Evolutionary conservation across 1,139 yeast genomes (phyloP).

Genomic region (Pichia sp.): DNA sequence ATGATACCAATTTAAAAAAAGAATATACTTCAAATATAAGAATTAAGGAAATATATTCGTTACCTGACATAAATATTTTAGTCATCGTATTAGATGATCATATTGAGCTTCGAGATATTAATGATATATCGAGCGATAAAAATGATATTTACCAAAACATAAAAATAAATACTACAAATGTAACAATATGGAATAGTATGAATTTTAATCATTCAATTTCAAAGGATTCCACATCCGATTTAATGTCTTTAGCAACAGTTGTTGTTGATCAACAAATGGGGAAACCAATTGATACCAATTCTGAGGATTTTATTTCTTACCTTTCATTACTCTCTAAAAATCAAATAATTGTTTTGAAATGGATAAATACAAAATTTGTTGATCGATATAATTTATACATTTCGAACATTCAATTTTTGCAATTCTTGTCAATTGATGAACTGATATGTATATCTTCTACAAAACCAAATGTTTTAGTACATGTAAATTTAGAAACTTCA

Average conservation of each 20-base stretch:
- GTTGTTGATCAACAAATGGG: slow-evolving; percentile 12
- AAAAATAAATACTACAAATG: neutral
- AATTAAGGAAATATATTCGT: neutral
- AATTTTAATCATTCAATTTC: slow-evolving; percentile 1
- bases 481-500: slow-evolving; percentile 9
- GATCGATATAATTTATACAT: slow-evolving; percentile 16
- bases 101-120: slow-evolving; percentile 9
- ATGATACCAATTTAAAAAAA: neutral
- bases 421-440: slow-evolving; percentile 5
- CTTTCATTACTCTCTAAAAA: slow-evolving; percentile 8
- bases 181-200: slow-evolving; percentile 5
- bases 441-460: slow-evolving; percentile 7
- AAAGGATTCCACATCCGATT: slow-evolving; percentile 16
- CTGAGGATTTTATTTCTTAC: slow-evolving; percentile 6
- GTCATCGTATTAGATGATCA: slow-evolving; percentile 9
- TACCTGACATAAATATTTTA: slow-evolving; percentile 6
- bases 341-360: slow-evolving; percentile 15
- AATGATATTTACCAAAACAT: neutral
- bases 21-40: neutral
- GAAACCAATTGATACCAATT: neutral
- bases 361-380: slow-evolving; percentile 7
- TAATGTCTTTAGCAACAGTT: slow-evolving; percentile 29
- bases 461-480: slow-evolving; percentile 11
- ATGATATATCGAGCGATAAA: neutral
- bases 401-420: slow-evolving; percentile 5